Percentiles rank a stretch among this genome's conserved stretches.
phyloP scores from a whole-genome alignment of 306 rosid genomes.

The Acacia confusa region DNA sequence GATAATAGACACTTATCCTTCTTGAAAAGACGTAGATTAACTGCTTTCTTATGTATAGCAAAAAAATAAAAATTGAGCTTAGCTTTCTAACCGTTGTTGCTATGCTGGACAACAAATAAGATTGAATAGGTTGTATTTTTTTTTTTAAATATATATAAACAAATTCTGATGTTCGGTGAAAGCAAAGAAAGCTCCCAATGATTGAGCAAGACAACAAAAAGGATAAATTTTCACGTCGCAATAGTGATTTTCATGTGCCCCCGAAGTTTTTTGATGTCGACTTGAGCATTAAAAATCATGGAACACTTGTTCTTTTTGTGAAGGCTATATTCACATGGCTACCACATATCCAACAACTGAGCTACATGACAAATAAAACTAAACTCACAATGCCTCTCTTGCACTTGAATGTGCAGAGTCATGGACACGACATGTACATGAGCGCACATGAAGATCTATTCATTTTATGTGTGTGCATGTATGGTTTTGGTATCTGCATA shows the following conservation, averaged over 20 bases:
- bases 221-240: slow-evolving; percentile 1
- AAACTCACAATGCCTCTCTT: not conserved
- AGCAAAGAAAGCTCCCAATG: not conserved
- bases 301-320: not conserved
- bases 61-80: not conserved
- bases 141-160: not conserved
- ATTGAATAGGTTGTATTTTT: not conserved
- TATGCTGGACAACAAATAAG: not conserved
- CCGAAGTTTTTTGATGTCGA: not conserved
- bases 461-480: not conserved
- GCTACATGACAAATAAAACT: not conserved
- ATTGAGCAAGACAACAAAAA: not conserved
- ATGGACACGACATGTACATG: slow-evolving; percentile 2
- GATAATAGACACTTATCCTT: not conserved
- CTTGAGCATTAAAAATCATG: slow-evolving; percentile 3
- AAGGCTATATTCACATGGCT: not conserved
- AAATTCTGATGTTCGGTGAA: not conserved
- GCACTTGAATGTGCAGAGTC: not conserved
- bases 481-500: not conserved
- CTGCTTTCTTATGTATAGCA: not conserved
- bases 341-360: not conserved
- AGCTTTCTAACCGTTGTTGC: not conserved
- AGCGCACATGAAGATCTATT: not conserved
- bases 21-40: not conserved
- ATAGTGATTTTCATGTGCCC: slow-evolving; percentile 12